Conservation (phyloP, 169 alveolate species). For the Amoebophrya sp. region DNA sequence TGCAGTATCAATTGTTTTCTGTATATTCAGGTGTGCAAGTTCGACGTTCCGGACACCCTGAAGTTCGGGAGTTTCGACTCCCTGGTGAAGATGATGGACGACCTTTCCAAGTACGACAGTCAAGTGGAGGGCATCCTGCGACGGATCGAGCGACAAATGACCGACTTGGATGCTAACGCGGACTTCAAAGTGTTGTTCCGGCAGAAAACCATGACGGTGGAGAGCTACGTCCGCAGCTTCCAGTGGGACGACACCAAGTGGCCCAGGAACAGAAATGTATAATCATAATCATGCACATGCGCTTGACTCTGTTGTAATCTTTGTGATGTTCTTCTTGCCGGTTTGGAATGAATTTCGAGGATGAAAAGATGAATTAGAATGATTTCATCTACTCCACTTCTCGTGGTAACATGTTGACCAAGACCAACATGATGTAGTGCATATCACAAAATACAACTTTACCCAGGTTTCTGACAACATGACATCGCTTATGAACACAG, state of each 20-base stretch:
- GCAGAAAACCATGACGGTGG: constrained; percentile 43
- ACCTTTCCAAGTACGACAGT: constrained; percentile 55
- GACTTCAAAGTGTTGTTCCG: constrained; percentile 40
- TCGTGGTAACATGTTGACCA: too few species aligned
- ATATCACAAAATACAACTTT: too few species aligned
- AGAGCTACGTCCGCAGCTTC: constrained; percentile 59
- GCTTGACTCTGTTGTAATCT: too few species aligned
- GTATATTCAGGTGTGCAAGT: constrained; percentile 55
- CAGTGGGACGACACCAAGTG: constrained; percentile 72
- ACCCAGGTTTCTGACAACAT: constrained; percentile 45
- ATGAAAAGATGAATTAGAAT: too few species aligned
- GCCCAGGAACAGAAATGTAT: constrained; percentile 60
- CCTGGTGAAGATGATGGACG: constrained; percentile 55
- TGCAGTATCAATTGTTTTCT: too few species aligned
- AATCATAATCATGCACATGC: too few species aligned
- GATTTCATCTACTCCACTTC: too few species aligned
- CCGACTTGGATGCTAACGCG: constrained; percentile 49
- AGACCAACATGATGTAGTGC: too few species aligned
- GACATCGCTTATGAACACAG: constrained; percentile 53
- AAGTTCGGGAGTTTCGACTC: constrained; percentile 63
- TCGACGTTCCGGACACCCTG: constrained; percentile 57
- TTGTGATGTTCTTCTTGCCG: too few species aligned
- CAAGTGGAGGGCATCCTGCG: constrained; percentile 58
- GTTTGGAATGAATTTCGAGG: too few species aligned
- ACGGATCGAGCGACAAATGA: constrained; percentile 57